Evolutionary conservation across 768 basidiomycete genomes (phyloP).

Genomic region (Myochromella boudieri): DNA sequence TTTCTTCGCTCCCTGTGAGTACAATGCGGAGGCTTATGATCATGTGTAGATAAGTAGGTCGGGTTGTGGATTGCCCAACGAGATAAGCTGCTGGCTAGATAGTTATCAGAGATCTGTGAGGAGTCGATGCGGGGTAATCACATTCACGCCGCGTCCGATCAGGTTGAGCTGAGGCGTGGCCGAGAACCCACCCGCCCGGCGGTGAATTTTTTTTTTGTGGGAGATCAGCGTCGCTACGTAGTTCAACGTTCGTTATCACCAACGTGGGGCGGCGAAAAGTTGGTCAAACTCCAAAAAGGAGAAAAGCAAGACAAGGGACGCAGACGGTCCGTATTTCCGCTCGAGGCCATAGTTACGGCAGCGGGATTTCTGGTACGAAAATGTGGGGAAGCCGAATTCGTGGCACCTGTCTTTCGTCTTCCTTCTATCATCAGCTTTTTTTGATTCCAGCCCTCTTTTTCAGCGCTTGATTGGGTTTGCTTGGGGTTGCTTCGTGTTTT

Average conservation of each 20-base stretch:
- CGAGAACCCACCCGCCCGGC: too few species aligned
- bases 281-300: background rate
- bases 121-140: constrained; percentile 16
- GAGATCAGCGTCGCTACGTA: too few species aligned
- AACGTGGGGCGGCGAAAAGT: background rate
- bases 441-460: constrained; percentile 5
- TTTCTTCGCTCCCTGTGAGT: background rate
- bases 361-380: background rate
- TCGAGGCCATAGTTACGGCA: constrained; percentile 3
- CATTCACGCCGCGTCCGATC: constrained; percentile 1
- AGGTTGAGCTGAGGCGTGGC: too few species aligned
- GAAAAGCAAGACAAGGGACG: background rate
- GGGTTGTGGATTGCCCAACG: background rate
- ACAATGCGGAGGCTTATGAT: background rate
- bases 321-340: background rate
- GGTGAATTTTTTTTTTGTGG: constrained; percentile 5
- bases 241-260: constrained; percentile 4
- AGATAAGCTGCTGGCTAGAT: constrained; percentile 1
- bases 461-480: background rate
- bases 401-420: constrained; percentile 1
- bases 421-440: constrained; percentile 4
- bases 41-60: background rate
- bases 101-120: background rate
- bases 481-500: constrained; percentile 4
- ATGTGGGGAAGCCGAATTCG: constrained; percentile 3